Evolutionary conservation across 2,329 filamentous ascomycete genomes (phyloP).

Genomic region (Fusarium paranaense): DNA sequence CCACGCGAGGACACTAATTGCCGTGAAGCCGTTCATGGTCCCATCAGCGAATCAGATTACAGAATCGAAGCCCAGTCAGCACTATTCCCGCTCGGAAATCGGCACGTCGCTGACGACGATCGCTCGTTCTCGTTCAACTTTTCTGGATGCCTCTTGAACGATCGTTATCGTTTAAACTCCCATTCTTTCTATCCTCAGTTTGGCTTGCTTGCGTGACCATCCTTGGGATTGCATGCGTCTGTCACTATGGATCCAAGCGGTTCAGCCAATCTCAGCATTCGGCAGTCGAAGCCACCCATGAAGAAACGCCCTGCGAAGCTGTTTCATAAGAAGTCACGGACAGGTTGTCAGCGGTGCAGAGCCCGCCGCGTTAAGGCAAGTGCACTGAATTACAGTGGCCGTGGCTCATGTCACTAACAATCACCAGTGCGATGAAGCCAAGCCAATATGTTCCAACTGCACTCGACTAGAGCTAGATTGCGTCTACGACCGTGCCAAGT

Average conservation of each 20-base stretch:
- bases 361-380: conserved; percentile 38
- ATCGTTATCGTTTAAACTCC: conserved; percentile 5
- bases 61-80: not conserved
- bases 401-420: too few relatives aligned
- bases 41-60: not conserved
- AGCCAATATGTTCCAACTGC: conserved; percentile 38
- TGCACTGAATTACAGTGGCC: too few relatives aligned
- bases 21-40: not conserved
- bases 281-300: not conserved
- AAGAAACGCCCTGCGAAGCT: conserved; percentile 27
- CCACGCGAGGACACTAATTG: not conserved
- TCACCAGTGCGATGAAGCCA: conserved; percentile 34
- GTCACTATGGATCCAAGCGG: not conserved
- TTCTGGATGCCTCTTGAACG: not conserved
- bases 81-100: not conserved
- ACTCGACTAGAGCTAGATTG: conserved; percentile 29
- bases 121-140: conserved; percentile 7
- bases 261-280: not conserved
- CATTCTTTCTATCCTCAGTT: too few relatives aligned
- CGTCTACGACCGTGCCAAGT: conserved; percentile 28
- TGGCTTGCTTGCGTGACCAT: not conserved
- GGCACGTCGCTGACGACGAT: not conserved
- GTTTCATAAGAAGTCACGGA: conserved; percentile 42
- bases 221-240: not conserved
- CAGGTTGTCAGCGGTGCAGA: conserved; percentile 38